Evolutionary conservation across 352 stramenopile genomes (phyloP).

Genomic region (Globisporangium ultimum): DNA sequence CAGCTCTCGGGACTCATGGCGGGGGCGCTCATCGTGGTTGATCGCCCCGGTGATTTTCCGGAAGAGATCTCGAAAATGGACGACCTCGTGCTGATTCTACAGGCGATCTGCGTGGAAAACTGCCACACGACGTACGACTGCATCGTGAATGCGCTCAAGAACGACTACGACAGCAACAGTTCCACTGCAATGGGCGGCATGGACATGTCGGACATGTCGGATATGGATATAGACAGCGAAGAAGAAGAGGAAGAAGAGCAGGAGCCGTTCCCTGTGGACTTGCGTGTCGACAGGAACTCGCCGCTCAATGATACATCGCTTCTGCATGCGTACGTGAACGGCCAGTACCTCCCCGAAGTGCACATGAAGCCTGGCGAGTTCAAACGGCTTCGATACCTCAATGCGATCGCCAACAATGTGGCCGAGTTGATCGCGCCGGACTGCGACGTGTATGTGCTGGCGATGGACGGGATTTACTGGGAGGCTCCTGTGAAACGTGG

Average conservation of each 20-base stretch:
- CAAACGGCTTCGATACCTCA: conserved; percentile 69
- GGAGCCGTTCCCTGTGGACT: conserved; percentile 32
- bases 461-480: conserved; percentile 73
- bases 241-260: conserved; percentile 17
- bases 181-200: conserved; percentile 21
- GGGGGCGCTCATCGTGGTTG: conserved; percentile 56
- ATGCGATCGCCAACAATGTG: conserved; percentile 82
- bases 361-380: conserved; percentile 46
- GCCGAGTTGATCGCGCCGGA: conserved; percentile 54
- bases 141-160: conserved; percentile 54
- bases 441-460: conserved; percentile 57
- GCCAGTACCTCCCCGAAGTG: conserved; percentile 61
- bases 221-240: conserved; percentile 18
- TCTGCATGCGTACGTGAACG: conserved; percentile 70
- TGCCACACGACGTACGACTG: conserved; percentile 62
- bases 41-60: conserved; percentile 55
- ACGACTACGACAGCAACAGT: conserved; percentile 29
- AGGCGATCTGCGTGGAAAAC: conserved; percentile 66
- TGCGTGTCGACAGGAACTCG: conserved; percentile 37
- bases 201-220: conserved; percentile 11
- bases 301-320: conserved; percentile 72
- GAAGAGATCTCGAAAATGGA: conserved; percentile 50
- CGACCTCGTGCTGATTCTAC: conserved; percentile 62
- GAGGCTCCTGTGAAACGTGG: conserved; percentile 31
- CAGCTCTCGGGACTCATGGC: conserved; percentile 77